Conservation (phyloP, 306 rosid species). For the Styphnolobium japonicum region DNA sequence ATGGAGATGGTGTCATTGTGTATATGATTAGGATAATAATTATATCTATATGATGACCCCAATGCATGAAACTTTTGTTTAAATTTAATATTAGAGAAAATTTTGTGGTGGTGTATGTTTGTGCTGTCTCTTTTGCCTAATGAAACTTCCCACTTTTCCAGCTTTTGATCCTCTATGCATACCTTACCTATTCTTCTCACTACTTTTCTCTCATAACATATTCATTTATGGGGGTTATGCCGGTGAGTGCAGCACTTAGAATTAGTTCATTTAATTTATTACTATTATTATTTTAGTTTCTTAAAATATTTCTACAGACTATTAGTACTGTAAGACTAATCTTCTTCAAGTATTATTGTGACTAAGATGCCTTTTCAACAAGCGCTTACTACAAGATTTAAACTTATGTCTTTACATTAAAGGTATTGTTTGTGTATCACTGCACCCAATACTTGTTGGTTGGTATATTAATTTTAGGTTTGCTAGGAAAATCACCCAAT, state of each 20-base stretch:
- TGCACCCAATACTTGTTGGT: too few species aligned
- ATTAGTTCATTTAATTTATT: too few species aligned
- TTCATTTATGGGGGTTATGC: not conserved
- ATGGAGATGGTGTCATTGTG: not conserved
- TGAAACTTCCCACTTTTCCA: not conserved
- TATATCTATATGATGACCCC: not conserved
- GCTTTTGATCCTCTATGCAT: not conserved
- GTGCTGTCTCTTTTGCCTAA: not conserved
- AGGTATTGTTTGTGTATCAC: too few species aligned
- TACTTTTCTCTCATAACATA: not conserved
- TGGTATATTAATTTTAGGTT: not conserved
- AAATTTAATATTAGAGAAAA: not conserved
- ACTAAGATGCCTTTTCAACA: too few species aligned
- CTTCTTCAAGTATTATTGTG: too few species aligned
- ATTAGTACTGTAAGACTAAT: too few species aligned
- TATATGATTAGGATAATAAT: constrained; percentile 24
- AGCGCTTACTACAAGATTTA: too few species aligned
- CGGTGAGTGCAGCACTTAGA: not conserved
- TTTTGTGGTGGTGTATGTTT: not conserved
- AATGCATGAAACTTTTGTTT: not conserved
- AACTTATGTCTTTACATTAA: too few species aligned
- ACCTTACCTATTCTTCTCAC: not conserved
- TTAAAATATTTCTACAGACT: too few species aligned
- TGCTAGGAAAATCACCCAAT: not conserved
- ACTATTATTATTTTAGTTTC: too few species aligned